phyloP scores from a whole-genome alignment of 257 asterid species.

The Solanum medicagineum region DNA sequence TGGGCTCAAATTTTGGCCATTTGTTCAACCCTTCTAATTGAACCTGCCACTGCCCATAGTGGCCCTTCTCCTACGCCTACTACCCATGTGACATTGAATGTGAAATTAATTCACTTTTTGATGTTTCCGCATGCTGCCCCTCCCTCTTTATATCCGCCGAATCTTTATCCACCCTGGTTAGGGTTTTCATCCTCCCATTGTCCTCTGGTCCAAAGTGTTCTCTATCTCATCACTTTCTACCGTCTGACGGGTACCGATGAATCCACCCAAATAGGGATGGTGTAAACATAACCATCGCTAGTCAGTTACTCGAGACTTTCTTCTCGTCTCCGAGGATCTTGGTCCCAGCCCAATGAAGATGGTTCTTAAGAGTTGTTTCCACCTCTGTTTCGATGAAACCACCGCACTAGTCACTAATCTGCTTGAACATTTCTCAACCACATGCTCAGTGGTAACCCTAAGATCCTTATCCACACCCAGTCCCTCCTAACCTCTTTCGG shows the following conservation, averaged over 20 bases:
- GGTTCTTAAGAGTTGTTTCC: too few relatives aligned
- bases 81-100: neutral
- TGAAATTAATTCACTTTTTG: neutral
- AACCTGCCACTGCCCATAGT: neutral
- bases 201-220: neutral
- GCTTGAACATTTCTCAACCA: too few relatives aligned
- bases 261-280: neutral
- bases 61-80: neutral
- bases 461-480: too few relatives aligned
- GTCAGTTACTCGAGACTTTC: too few relatives aligned
- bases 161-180: neutral
- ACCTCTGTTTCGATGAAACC: too few relatives aligned
- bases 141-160: neutral
- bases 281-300: neutral
- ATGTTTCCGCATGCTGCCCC: neutral
- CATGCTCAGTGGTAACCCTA: too few relatives aligned
- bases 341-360: too few relatives aligned
- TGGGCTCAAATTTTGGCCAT: neutral
- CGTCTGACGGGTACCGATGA: neutral
- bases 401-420: too few relatives aligned
- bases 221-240: neutral
- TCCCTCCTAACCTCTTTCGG: too few relatives aligned
- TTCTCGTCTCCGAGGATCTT: too few relatives aligned
- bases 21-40: neutral
- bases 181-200: neutral